Evolutionary conservation across 345 rosid species (phyloP).

Genomic region (Syzygium oleosum): DNA sequence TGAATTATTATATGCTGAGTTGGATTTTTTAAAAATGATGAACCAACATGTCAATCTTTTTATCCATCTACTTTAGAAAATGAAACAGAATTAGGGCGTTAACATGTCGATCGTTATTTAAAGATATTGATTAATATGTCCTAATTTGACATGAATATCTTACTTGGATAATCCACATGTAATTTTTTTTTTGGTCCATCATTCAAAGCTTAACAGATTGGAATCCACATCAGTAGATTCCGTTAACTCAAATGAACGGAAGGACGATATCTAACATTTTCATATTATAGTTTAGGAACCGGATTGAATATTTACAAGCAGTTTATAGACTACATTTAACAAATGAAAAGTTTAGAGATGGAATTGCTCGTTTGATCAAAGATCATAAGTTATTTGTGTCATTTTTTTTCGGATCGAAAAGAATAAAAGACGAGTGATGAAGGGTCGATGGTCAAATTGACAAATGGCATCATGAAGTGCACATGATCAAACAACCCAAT

Average conservation of each 20-base stretch:
- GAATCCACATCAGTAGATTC: not conserved
- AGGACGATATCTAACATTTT: not conserved
- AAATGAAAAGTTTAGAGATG: not conserved
- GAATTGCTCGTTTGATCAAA: not conserved
- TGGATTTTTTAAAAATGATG: not conserved
- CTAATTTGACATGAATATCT: rapidly evolving
- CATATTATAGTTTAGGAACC: not conserved
- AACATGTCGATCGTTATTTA: not conserved
- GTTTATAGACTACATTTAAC: rapidly evolving
- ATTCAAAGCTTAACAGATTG: not conserved
- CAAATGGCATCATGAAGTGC: not conserved
- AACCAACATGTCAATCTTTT: not conserved
- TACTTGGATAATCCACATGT: not conserved
- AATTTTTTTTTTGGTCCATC: not conserved
- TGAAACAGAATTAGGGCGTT: not conserved
- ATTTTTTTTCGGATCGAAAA: not conserved
- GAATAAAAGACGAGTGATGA: not conserved
- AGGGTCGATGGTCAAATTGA: not conserved
- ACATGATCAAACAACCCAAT: not conserved
- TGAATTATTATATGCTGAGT: not conserved
- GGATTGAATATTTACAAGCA: not conserved
- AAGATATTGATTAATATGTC: not conserved
- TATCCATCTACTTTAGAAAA: not conserved
- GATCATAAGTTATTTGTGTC: not conserved
- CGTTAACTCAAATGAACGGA: not conserved